phyloP scores from a whole-genome alignment of 768 basidiomycete genomes.

The Mycena galopus region DNA sequence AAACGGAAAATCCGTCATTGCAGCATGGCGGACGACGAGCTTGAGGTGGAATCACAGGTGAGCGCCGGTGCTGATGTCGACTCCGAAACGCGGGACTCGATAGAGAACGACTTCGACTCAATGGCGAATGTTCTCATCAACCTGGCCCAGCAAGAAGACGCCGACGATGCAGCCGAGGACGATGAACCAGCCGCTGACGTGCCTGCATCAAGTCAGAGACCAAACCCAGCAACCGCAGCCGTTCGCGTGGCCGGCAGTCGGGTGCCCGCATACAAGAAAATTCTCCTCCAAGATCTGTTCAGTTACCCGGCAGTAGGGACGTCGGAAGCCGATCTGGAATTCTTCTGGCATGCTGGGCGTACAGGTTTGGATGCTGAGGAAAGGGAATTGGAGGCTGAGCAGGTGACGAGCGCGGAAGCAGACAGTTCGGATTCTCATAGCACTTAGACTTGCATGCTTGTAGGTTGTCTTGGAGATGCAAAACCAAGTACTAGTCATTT shows the following conservation, averaged over 20 bases:
- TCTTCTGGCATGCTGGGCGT: slow-evolving; percentile 1
- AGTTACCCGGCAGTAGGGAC: neutral
- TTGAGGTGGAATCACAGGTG: neutral
- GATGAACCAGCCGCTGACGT: neutral
- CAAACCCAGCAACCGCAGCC: too few species aligned
- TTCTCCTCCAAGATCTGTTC: neutral
- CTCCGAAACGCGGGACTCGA: neutral
- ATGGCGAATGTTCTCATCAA: neutral
- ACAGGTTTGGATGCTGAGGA: neutral
- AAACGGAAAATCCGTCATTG: neutral
- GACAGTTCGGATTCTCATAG: neutral
- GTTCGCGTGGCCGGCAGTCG: neutral
- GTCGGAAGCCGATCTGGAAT: neutral
- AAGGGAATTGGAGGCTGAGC: neutral
- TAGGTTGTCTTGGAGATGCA: neutral
- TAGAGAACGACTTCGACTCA: neutral
- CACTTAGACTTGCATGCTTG: neutral
- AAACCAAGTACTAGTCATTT: too few species aligned
- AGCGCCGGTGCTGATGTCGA: neutral
- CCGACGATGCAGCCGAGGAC: neutral
- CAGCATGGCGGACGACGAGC: neutral
- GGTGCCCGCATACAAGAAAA: neutral
- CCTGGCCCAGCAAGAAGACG: neutral
- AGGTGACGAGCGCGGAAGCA: neutral
- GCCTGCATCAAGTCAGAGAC: neutral